These are phyloP conservation scores for Dothiorella sarmentorum DNA, from an alignment of 2,329 filamentous ascomycete species.

Conservation along the genomic window DNA sequence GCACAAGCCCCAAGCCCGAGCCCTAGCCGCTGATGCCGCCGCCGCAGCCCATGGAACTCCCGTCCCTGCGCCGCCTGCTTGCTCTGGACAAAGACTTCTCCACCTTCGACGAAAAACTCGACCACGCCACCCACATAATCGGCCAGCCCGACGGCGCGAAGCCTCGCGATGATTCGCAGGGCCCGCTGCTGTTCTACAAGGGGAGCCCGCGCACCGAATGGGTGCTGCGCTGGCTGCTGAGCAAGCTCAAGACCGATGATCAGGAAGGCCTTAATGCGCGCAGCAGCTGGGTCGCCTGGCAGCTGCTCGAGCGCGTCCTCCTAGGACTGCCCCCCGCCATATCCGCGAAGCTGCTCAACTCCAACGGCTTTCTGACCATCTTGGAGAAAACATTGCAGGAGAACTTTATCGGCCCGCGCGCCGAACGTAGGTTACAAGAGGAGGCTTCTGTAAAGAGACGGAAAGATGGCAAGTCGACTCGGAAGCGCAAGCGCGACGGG, in stretches of 20 bases:
- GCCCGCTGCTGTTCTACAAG: slow-evolving; percentile 12
- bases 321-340: slow-evolving; percentile 65
- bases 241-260: slow-evolving; percentile 50
- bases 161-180: neutral
- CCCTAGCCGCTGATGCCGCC: slow-evolving; percentile 7
- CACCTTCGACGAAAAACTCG: slow-evolving; percentile 37
- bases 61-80: slow-evolving; percentile 38
- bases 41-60: slow-evolving; percentile 17
- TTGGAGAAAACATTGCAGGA: slow-evolving; percentile 66
- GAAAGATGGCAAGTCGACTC: slow-evolving; percentile 28
- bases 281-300: slow-evolving; percentile 50
- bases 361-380: slow-evolving; percentile 64
- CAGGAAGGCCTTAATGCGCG: slow-evolving; percentile 39
- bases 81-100: slow-evolving; percentile 38
- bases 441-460: slow-evolving; percentile 9
- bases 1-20: neutral
- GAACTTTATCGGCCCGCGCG: slow-evolving; percentile 22
- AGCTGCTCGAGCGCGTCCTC: slow-evolving; percentile 59
- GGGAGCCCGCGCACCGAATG: slow-evolving; percentile 56
- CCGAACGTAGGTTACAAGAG: slow-evolving; percentile 5
- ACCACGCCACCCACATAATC: slow-evolving; percentile 41
- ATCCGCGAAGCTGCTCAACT: slow-evolving; percentile 67
- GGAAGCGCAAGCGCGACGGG: slow-evolving; percentile 33
- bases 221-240: slow-evolving; percentile 64
- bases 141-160: slow-evolving; percentile 29